A percentile compares a stretch with the other conserved stretches of the same genome.
Evolutionary conservation across 2,329 filamentous ascomycete genomes (phyloP).

Genomic region (Claviceps spartinae): DNA sequence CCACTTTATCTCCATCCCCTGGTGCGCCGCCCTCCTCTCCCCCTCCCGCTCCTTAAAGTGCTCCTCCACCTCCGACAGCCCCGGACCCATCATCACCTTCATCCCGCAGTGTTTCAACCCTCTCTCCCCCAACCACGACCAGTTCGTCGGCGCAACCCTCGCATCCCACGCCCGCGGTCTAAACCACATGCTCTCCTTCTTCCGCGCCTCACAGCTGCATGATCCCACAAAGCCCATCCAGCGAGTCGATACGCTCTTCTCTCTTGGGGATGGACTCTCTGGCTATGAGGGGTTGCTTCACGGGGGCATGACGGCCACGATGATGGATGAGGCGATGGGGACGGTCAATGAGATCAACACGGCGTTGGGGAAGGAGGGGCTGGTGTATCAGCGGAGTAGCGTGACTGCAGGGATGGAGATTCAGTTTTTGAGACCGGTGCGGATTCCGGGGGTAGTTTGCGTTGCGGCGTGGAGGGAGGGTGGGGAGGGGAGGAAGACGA

Average conservation of each 20-base stretch:
- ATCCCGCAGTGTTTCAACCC: conserved; percentile 21
- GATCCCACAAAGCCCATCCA: conserved; percentile 15
- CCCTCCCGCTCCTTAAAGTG: not conserved
- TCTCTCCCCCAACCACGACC: conserved; percentile 15
- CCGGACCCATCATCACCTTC: conserved; percentile 15
- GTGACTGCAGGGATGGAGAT: conserved; percentile 23
- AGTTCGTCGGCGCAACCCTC: conserved; percentile 21
- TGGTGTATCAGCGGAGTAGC: conserved; percentile 14
- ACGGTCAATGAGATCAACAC: conserved; percentile 23
- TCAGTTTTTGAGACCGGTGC: conserved; percentile 20
- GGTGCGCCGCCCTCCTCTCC: conserved; percentile 20
- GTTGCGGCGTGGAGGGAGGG: conserved; percentile 19
- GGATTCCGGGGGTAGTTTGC: conserved; percentile 16
- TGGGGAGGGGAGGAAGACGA: conserved; percentile 21
- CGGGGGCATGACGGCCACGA: conserved; percentile 21
- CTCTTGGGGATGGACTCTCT: conserved; percentile 20
- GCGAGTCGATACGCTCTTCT: conserved; percentile 18
- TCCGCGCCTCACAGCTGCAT: conserved; percentile 14
- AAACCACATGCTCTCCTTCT: conserved; percentile 21
- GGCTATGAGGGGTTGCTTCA: conserved; percentile 22
- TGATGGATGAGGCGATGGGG: conserved; percentile 25
- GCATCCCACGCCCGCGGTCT: conserved; percentile 14
- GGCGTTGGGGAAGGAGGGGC: conserved; percentile 17
- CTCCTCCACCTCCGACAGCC: not conserved
- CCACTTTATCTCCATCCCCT: conserved; percentile 22